phyloP scores from a whole-genome alignment of 2,329 filamentous ascomycete species.

The Basipetospora sp. region DNA sequence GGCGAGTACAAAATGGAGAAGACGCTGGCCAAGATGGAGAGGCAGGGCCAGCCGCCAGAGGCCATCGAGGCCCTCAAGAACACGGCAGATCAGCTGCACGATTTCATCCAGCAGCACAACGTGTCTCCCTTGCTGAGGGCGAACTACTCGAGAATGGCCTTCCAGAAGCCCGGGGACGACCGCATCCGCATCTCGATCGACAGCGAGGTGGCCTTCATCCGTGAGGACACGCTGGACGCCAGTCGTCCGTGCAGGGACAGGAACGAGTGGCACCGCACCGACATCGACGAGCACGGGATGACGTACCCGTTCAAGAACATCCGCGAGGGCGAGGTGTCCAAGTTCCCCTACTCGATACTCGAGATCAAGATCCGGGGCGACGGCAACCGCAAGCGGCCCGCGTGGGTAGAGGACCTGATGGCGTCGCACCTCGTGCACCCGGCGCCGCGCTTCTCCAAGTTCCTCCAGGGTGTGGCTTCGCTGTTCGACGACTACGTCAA shows the following conservation, averaged over 20 bases:
- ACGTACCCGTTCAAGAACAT: slow-evolving; percentile 77
- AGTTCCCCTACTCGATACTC: slow-evolving; percentile 79
- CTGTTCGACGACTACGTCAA: slow-evolving; percentile 95
- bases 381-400: slow-evolving; percentile 50
- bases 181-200: slow-evolving; percentile 85
- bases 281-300: slow-evolving; percentile 73
- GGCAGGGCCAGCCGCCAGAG: slow-evolving; percentile 51
- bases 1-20: slow-evolving; percentile 89
- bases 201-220: slow-evolving; percentile 78
- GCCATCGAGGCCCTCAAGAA: slow-evolving; percentile 55
- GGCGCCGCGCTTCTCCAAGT: slow-evolving; percentile 86
- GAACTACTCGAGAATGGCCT: slow-evolving; percentile 86
- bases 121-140: slow-evolving; percentile 77
- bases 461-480: slow-evolving; percentile 80
- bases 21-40: slow-evolving; percentile 71
- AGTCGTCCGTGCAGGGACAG: slow-evolving; percentile 81
- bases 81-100: slow-evolving; percentile 63
- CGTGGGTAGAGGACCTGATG: slow-evolving; percentile 88
- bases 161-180: slow-evolving; percentile 88
- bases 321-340: slow-evolving; percentile 77
- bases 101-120: slow-evolving; percentile 60
- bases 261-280: slow-evolving; percentile 74
- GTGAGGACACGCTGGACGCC: slow-evolving; percentile 59
- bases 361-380: slow-evolving; percentile 79
- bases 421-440: slow-evolving; percentile 82